phyloP scores from a whole-genome alignment of 345 rosid genomes.

The Gossypium turneri region DNA sequence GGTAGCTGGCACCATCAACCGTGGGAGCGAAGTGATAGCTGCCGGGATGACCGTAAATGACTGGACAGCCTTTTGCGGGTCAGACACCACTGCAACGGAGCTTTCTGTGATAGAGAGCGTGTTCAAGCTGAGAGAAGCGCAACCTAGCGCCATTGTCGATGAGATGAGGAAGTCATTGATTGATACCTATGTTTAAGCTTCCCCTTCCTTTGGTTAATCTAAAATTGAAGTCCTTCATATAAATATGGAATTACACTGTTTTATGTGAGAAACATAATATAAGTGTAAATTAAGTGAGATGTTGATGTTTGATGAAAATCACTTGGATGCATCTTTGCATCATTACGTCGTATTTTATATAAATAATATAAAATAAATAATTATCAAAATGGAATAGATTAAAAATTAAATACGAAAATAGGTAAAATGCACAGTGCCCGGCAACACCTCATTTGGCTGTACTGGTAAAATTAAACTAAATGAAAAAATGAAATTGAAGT shows the following conservation, averaged over 20 bases:
- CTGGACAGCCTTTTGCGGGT: constrained; percentile 86
- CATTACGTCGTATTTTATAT: no score
- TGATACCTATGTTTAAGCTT: constrained; percentile 58
- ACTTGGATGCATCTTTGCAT: no score
- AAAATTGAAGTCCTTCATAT: not conserved
- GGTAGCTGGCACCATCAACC: constrained; percentile 81
- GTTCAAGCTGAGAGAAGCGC: constrained; percentile 90
- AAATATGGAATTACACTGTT: not conserved
- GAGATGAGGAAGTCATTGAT: constrained; percentile 95
- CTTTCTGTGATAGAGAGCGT: constrained; percentile 85
- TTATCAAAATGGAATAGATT: no score
- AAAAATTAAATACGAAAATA: no score
- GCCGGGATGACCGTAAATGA: constrained; percentile 91
- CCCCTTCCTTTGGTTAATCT: not conserved
- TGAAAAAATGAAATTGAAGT: no score
- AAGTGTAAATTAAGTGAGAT: no score
- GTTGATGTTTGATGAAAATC: no score
- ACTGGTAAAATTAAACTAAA: no score
- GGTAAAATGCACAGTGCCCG: no score
- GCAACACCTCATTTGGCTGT: no score
- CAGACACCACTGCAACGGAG: constrained; percentile 94
- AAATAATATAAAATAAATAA: no score
- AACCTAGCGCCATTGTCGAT: constrained; percentile 72
- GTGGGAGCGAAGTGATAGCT: constrained; percentile 81
- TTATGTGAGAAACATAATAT: not conserved